Evolutionary conservation across 768 basidiomycete genomes (phyloP), one percentile per base, ranked within the genome.

Genomic region (Clitopilus hobsonii): DNA sequence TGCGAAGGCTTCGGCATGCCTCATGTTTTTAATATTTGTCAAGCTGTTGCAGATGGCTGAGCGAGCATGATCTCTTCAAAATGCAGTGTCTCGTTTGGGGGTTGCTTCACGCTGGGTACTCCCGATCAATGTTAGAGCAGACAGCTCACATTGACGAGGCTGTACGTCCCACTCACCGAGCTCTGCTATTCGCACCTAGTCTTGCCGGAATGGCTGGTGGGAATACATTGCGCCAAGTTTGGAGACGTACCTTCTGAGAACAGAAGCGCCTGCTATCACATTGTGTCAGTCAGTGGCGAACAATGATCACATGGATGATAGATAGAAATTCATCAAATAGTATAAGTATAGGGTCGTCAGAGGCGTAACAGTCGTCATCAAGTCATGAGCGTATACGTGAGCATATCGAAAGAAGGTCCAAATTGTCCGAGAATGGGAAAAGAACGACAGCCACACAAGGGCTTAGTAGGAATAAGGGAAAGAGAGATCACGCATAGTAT

Each of bases 21-120:
- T 74, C 78, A 76, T 76, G 75, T 66, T 70, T 76, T 78, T 79
- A 71, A 79, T 79, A 65, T 70, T 65, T 56, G 41, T 45, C 41
- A 45, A 45, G 18, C 41, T 45, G n/a, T 45, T 45, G 41, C 41
- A 45, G 41, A 45, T 45, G 41, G 41, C 41, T 45, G 16, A 23
- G 18, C 22, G 22, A 45, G 22, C n/a, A 20, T 23, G 41, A 45
- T 45, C 16, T 45, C 41, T 18, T 45, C 41, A 2, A 23, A 23
- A 45, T 20, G 41, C 41, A 18, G 41, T 45, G 41, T 45, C n/a
- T 18, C 22, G 41, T 45, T 45, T 45, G 41, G 22, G n/a, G n/a
- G 18, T 45, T 10, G 22, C 41, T 45, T 45, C 22, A 45, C 41
- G 3, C 20, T 48, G 16, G 25, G 22, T 30, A 30, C 49, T 50